Evolutionary conservation across 768 basidiomycete genomes (phyloP).

Genomic region (Leccinum variicolor): DNA sequence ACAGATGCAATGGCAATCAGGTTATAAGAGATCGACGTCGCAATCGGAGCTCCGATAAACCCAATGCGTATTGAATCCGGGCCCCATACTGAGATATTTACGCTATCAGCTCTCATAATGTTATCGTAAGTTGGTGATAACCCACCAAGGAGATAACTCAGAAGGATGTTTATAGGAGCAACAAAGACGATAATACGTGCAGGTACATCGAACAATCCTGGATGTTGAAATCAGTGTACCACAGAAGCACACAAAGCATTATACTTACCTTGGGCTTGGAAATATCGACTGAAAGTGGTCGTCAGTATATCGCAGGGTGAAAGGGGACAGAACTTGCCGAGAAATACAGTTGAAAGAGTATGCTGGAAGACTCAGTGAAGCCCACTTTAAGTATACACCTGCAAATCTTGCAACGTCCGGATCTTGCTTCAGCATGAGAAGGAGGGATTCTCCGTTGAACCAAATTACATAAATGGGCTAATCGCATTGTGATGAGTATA

Average conservation of each 20-base stretch:
- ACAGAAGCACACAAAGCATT: conserved; percentile 14
- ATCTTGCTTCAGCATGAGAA: conserved; percentile 73
- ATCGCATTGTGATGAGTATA: not conserved
- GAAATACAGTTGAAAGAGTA: conserved; percentile 56
- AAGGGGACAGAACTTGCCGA: conserved; percentile 28
- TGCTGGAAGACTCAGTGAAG: conserved; percentile 75
- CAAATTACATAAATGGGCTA: conserved; percentile 65
- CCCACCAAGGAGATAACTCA: conserved; percentile 80
- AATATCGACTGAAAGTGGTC: conserved; percentile 35
- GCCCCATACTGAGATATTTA: conserved; percentile 74
- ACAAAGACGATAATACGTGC: conserved; percentile 79
- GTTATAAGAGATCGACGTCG: conserved; percentile 86
- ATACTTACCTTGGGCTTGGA: conserved; percentile 78
- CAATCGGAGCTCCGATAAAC: conserved; percentile 89
- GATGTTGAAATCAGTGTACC: conserved; percentile 1
- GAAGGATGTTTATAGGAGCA: conserved; percentile 77
- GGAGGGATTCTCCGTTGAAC: conserved; percentile 77
- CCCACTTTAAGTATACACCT: conserved; percentile 68
- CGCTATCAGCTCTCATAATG: conserved; percentile 41
- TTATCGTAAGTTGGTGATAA: not conserved
- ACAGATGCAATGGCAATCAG: conserved; percentile 63
- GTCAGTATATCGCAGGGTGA: conserved; percentile 51
- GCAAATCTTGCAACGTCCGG: conserved; percentile 78
- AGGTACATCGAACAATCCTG: conserved; percentile 78
- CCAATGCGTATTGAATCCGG: conserved; percentile 78